phyloP scores from a whole-genome alignment of 2,329 filamentous ascomycete species.

The Huntiella bhutanensis region DNA sequence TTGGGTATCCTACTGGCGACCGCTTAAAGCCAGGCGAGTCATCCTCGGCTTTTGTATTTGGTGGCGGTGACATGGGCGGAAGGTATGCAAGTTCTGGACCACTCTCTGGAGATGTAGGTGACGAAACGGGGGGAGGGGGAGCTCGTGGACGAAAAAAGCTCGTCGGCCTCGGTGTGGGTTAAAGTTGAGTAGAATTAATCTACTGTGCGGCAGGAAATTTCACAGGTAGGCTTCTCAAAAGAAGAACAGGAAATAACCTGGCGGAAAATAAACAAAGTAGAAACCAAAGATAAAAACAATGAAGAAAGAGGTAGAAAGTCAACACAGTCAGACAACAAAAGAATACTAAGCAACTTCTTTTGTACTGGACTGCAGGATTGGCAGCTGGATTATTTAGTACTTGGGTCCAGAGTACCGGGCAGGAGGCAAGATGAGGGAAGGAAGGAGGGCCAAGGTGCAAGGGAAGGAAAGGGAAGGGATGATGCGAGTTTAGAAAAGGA shows the following conservation, averaged over 20 bases:
- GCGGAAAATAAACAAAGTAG: not conserved
- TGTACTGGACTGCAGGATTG: too few species aligned
- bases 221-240: not conserved
- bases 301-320: not conserved
- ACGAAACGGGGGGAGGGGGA: not conserved
- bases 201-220: not conserved
- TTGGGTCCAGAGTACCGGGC: too few species aligned
- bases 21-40: not conserved
- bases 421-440: not conserved
- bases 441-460: not conserved
- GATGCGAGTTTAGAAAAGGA: not conserved
- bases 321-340: not conserved
- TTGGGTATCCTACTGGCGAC: too few species aligned
- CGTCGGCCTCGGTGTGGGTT: not conserved
- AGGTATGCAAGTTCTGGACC: not conserved
- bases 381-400: too few species aligned
- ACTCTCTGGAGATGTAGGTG: too few species aligned
- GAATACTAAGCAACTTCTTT: too few species aligned
- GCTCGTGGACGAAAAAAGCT: not conserved
- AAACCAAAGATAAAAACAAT: not conserved
- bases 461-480: not conserved
- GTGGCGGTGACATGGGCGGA: not conserved
- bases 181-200: too few species aligned
- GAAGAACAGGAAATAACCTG: not conserved
- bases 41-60: too few species aligned